Percentiles rank a stretch among this genome's conserved stretches.
Evolutionary conservation across 1,139 yeast species (phyloP).

Genomic region (Trichomonascaceae sp.): DNA sequence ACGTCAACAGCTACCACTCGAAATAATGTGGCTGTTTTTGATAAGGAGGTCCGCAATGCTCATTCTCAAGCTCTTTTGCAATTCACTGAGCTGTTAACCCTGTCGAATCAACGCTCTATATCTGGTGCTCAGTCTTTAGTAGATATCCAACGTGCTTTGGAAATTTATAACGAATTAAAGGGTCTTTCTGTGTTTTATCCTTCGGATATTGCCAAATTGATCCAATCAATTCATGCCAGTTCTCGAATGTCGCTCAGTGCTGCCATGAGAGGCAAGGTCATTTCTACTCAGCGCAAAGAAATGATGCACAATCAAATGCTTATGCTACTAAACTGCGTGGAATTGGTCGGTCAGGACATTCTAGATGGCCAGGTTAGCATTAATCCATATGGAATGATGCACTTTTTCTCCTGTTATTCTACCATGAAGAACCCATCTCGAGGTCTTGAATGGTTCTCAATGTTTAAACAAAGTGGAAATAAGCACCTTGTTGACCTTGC

Average conservation of each 20-base stretch:
- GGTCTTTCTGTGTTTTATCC: slow-evolving; percentile 19
- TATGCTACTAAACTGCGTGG: slow-evolving; percentile 34
- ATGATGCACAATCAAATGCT: slow-evolving; percentile 14
- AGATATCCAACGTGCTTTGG: slow-evolving; percentile 26
- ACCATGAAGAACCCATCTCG: slow-evolving; percentile 48
- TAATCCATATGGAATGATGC: slow-evolving; percentile 51
- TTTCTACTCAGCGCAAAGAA: slow-evolving; percentile 17
- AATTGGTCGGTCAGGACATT: slow-evolving; percentile 36
- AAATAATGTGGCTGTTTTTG: not conserved
- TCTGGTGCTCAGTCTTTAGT: slow-evolving; percentile 16
- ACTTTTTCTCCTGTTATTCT: slow-evolving; percentile 51
- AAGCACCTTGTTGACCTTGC: slow-evolving; percentile 16
- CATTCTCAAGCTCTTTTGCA: slow-evolving; percentile 12
- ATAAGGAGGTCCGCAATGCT: slow-evolving; percentile 12
- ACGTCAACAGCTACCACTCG: slow-evolving; percentile 2
- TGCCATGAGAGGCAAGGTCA: slow-evolving; percentile 13
- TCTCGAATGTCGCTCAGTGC: slow-evolving; percentile 18
- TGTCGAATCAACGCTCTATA: slow-evolving; percentile 19
- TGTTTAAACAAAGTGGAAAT: slow-evolving; percentile 21
- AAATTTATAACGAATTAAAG: slow-evolving; percentile 21
- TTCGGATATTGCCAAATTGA: slow-evolving; percentile 22
- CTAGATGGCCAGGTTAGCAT: slow-evolving; percentile 38
- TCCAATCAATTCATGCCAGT: slow-evolving; percentile 27
- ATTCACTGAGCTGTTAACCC: slow-evolving; percentile 14
- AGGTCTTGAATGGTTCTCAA: slow-evolving; percentile 47